These are phyloP conservation scores for Fusarium cicatricum DNA, from an alignment of 2,329 filamentous ascomycete genomes.

Conservation along the genomic window DNA sequence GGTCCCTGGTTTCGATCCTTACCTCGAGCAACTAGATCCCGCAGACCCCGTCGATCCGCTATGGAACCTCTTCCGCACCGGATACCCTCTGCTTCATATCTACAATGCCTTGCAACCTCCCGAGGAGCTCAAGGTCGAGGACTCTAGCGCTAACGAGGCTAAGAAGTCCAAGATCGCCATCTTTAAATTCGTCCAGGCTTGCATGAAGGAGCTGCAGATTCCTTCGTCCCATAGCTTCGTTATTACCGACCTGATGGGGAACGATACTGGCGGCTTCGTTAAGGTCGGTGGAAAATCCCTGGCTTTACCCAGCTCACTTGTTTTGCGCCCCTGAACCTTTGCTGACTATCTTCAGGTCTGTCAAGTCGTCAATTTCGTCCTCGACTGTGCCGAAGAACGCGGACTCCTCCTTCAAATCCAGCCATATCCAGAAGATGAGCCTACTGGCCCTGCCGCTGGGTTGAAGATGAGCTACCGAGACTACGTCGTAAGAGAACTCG, in stretches of 20 bases:
- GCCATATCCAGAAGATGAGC: constrained; percentile 64
- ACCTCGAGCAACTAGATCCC: constrained; percentile 75
- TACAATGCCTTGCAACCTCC: constrained; percentile 85
- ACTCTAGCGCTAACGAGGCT: constrained; percentile 66
- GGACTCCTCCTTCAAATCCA: constrained; percentile 74
- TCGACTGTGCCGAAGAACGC: constrained; percentile 83
- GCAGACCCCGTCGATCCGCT: constrained; percentile 85
- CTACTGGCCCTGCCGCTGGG: constrained; percentile 59
- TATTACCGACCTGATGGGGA: constrained; percentile 88
- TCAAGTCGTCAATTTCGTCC: constrained; percentile 89
- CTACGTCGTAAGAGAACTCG: constrained; percentile 89
- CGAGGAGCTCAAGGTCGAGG: constrained; percentile 72
- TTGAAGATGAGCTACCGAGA: constrained; percentile 79
- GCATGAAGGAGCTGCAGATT: constrained; percentile 82
- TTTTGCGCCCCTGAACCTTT: not conserved
- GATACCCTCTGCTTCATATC: constrained; percentile 84
- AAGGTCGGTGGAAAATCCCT: constrained; percentile 66
- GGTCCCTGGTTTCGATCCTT: constrained; percentile 83
- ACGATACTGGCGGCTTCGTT: constrained; percentile 96
- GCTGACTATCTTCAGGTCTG: constrained; percentile 64
- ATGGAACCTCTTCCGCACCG: constrained; percentile 86
- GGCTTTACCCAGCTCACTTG: not conserved
- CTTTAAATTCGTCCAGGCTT: constrained; percentile 92
- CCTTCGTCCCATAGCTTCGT: constrained; percentile 87
- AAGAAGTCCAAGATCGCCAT: constrained; percentile 88